These are phyloP conservation scores for Candida glaebosa DNA, from an alignment of 805 yeast genomes.

Conservation along the genomic window DNA sequence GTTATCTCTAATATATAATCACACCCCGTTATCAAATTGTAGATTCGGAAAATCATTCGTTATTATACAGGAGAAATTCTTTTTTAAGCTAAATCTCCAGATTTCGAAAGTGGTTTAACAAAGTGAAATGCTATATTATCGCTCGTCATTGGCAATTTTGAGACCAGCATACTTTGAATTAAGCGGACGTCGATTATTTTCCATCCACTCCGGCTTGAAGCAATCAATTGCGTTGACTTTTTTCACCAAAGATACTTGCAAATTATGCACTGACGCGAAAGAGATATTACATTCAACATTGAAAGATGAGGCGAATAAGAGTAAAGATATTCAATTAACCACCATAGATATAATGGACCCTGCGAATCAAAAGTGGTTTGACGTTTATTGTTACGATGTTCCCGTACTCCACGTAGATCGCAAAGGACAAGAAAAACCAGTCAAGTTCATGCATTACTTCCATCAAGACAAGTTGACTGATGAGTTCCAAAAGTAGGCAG, in stretches of 20 bases:
- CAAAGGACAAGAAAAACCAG: slow-evolving; percentile 40
- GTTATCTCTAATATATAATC: background rate
- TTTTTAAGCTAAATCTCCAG: background rate
- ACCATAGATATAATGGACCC: slow-evolving; percentile 58
- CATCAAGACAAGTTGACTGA: slow-evolving; percentile 51
- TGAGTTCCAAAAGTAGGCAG: slow-evolving; percentile 39
- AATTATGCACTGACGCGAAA: slow-evolving; percentile 65
- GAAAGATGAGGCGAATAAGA: slow-evolving; percentile 21
- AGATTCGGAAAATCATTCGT: background rate
- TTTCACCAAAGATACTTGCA: slow-evolving; percentile 68
- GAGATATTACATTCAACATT: slow-evolving; percentile 44
- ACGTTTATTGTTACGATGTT: slow-evolving; percentile 70
- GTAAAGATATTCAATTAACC: slow-evolving; percentile 28
- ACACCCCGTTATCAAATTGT: background rate
- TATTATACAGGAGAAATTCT: background rate
- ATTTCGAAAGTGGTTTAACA: background rate
- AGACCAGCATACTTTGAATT: background rate
- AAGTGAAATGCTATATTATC: background rate
- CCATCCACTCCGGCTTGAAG: background rate
- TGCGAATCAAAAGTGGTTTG: slow-evolving; percentile 63
- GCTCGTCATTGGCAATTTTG: background rate
- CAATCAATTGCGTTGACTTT: slow-evolving; percentile 40
- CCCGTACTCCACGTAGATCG: slow-evolving; percentile 73
- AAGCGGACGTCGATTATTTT: background rate
- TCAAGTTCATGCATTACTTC: slow-evolving; percentile 67